Conservation (phyloP, 768 basidiomycete genomes). For the Boletus tomentosulus region DNA sequence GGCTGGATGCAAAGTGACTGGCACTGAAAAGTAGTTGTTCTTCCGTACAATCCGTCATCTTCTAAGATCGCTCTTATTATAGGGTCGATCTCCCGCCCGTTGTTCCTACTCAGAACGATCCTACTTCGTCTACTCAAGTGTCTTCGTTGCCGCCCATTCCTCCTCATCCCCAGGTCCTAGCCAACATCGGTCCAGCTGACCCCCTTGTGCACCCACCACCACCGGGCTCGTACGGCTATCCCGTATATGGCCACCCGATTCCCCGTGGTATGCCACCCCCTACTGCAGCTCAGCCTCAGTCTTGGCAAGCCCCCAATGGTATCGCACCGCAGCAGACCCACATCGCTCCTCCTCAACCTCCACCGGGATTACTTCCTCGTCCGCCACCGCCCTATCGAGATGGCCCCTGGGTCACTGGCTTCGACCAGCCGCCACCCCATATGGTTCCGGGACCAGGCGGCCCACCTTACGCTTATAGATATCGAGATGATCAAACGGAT, state of each 20-base stretch:
- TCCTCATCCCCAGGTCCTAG: conserved; percentile 25
- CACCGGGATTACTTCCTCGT: conserved; percentile 44
- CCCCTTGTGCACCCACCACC: conserved; percentile 30
- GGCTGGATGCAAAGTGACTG: conserved; percentile 78
- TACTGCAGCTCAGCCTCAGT: conserved; percentile 49
- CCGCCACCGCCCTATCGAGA: conserved; percentile 44
- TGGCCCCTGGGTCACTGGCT: conserved; percentile 53
- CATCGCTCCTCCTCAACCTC: conserved; percentile 41
- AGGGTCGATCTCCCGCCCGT: conserved; percentile 26
- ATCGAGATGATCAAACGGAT: conserved; percentile 52
- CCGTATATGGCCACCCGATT: conserved; percentile 40
- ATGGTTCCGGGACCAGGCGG: conserved; percentile 44
- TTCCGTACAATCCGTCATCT: not conserved
- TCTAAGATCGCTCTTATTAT: not conserved
- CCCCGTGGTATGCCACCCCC: conserved; percentile 42
- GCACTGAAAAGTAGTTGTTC: conserved; percentile 60
- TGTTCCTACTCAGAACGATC: conserved; percentile 20
- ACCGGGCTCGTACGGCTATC: conserved; percentile 26
- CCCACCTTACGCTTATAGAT: conserved; percentile 54
- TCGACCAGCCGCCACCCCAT: conserved; percentile 47
- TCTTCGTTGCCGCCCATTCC: conserved; percentile 25
- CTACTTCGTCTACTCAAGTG: conserved; percentile 24
- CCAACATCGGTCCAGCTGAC: conserved; percentile 27
- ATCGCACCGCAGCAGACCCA: conserved; percentile 68
- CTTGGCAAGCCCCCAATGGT: conserved; percentile 59